Base-by-base conservation (phyloP, 2,329 filamentous ascomycete species). In the Talaromyces sp. region DNA sequence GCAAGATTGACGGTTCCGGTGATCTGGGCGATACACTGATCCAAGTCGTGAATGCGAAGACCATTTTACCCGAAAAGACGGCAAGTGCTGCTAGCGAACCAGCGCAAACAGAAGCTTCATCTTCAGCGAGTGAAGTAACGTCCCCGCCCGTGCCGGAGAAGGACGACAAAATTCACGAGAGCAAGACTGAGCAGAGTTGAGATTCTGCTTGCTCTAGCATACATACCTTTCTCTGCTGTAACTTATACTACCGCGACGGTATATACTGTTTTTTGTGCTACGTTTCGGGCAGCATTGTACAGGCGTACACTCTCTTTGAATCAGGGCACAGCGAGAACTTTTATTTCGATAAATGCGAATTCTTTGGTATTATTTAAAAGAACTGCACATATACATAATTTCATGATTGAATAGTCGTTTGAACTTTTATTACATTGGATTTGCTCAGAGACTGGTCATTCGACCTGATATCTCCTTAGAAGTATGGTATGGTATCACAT, bases 1-100 rank as follows among this genome's bases (percentile, higher is more conserved):
- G 86, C 67, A 92, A 91, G 71, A 84, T 96, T 42, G 88, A 95
- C 59, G 92, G 91, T 1, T 91, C 91, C 64, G 88, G 84, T 9
- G 88, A 92, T 67, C 81, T 91, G 2, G 91, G 90, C 33, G 84
- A 88, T 39, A 83, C 87, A 65, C 81, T 97, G 5, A 77, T 87
- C 12, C 83, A 84, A 61, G 60, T 80, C 21, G 72, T 79, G 35
- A 70, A 76, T 50, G 70, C 71, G 12, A 81, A 80, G 66, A 66
- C 66, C 5, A 72, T 74, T 31, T 62, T 68, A n/a, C 58, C 68
- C 2, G 63, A 62, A 9, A 60, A 50, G 40, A 46, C 21, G 6
- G n/a, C 6, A 3, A 40, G n/a, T 40, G 11, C 59, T 52, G 6
- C 28, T 39, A 21, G 33, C 23, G 57, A 44, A 46, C 11, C 39